These are phyloP conservation scores for Pontederia paniculata DNA, from an alignment of 176 grass and related monocot species.

Conservation along the genomic window DNA sequence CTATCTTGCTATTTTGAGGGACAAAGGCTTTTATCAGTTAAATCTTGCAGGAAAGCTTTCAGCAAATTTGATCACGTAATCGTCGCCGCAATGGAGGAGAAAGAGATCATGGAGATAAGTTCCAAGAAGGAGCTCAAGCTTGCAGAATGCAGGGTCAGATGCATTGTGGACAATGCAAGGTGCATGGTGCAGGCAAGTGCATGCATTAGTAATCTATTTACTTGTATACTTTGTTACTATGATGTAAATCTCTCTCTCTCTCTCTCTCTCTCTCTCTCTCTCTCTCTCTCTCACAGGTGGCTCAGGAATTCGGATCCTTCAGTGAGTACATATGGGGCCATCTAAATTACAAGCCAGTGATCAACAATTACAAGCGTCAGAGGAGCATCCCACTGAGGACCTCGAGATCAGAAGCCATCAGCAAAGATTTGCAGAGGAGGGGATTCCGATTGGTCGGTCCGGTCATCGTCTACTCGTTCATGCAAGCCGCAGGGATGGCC, in stretches of 20 bases:
- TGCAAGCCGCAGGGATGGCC: conserved; percentile 74
- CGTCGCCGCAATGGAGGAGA: conserved; percentile 44
- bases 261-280: no score
- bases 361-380: conserved; percentile 61
- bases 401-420: conserved; percentile 73
- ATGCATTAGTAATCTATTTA: not conserved
- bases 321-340: conserved; percentile 90
- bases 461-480: conserved; percentile 94
- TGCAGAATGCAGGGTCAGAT: conserved; percentile 57
- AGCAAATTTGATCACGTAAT: not conserved
- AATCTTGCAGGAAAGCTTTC: no score
- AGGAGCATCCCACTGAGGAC: conserved; percentile 72
- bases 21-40: no score
- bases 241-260: no score
- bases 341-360: conserved; percentile 64
- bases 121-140: conserved; percentile 60
- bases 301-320: conserved; percentile 82
- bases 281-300: conserved; percentile 26
- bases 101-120: conserved; percentile 6
- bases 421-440: conserved; percentile 78
- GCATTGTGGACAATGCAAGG: conserved; percentile 78
- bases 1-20: no score
- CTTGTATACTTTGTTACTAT: no score
- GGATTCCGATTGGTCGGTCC: conserved; percentile 81
- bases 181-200: conserved; percentile 57